Evolutionary conservation across 2,329 filamentous ascomycete genomes (phyloP).

Genomic region (Stromatinia cepivora): DNA sequence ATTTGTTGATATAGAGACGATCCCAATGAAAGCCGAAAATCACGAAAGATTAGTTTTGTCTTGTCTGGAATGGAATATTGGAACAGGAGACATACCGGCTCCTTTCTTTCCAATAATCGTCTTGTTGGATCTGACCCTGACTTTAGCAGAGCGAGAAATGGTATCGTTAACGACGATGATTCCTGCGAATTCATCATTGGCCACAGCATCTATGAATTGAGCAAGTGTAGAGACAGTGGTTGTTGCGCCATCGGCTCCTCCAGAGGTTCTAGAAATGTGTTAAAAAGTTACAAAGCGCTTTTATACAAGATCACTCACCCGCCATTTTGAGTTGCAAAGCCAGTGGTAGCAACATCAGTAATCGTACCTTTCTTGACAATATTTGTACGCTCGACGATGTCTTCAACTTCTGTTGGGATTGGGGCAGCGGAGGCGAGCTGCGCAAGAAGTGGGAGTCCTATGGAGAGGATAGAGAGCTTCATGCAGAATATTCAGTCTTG

Average conservation of each 20-base stretch:
- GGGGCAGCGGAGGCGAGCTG: slow-evolving; percentile 46
- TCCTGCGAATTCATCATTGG: slow-evolving; percentile 45
- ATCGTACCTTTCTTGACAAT: slow-evolving; percentile 48
- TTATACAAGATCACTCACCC: background rate
- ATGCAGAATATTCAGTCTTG: slow-evolving; percentile 43
- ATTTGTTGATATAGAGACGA: slow-evolving; percentile 49
- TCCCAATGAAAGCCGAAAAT: slow-evolving; percentile 44
- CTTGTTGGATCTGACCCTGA: slow-evolving; percentile 44
- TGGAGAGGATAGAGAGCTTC: slow-evolving; percentile 51
- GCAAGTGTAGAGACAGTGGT: slow-evolving; percentile 50
- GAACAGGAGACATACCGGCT: slow-evolving; percentile 34
- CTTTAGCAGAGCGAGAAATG: slow-evolving; percentile 29
- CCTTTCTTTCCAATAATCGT: slow-evolving; percentile 44
- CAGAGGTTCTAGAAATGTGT: slow-evolving; percentile 44
- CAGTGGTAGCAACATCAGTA: slow-evolving; percentile 40
- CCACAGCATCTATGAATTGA: slow-evolving; percentile 25
- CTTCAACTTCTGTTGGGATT: slow-evolving; percentile 48
- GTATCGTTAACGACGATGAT: slow-evolving; percentile 49
- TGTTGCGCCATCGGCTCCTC: slow-evolving; percentile 47
- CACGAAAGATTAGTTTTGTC: background rate
- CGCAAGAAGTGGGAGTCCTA: slow-evolving; percentile 47
- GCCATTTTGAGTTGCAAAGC: slow-evolving; percentile 50
- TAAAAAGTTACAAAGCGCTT: background rate
- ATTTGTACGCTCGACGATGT: slow-evolving; percentile 24
- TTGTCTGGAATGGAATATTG: background rate